A percentile compares a stretch with the other conserved stretches of the same genome.
Conservation (phyloP, 2,329 filamentous ascomycete species). For the Stagonosporopsis rhizophila region DNA sequence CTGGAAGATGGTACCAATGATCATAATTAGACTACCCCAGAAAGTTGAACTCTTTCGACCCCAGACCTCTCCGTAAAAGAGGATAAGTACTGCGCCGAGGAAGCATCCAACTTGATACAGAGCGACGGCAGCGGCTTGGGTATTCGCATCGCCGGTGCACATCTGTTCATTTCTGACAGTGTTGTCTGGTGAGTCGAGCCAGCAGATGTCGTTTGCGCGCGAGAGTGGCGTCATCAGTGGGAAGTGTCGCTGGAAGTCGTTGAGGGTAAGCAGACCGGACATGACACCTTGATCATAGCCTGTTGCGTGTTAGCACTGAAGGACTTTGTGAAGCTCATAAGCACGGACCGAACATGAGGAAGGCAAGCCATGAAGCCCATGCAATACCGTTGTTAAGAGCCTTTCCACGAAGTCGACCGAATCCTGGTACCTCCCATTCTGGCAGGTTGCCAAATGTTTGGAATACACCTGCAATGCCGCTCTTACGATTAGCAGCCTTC, state of each 20-base stretch:
- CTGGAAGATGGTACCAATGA: constrained; percentile 67
- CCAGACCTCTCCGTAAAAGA: constrained; percentile 62
- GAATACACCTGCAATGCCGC: constrained; percentile 9
- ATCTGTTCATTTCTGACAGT: constrained; percentile 18
- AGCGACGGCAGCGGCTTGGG: constrained; percentile 24
- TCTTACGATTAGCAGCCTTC: constrained; percentile 4
- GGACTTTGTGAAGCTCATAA: not conserved
- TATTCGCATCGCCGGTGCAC: constrained; percentile 26
- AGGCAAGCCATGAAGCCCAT: constrained; percentile 32
- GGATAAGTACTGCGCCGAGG: constrained; percentile 43
- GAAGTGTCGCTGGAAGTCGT: constrained; percentile 58
- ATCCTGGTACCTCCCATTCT: constrained; percentile 26
- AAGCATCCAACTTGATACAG: constrained; percentile 51
- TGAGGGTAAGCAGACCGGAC: constrained; percentile 69
- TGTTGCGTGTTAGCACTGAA: not conserved
- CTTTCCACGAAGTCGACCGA: constrained; percentile 20
- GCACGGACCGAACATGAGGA: constrained; percentile 48
- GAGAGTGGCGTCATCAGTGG: constrained; percentile 29
- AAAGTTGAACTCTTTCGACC: constrained; percentile 52
- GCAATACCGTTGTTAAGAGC: constrained; percentile 25
- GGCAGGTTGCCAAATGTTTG: constrained; percentile 24
- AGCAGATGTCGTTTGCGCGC: constrained; percentile 23
- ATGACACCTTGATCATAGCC: constrained; percentile 72
- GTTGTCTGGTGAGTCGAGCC: constrained; percentile 21
- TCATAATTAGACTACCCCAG: constrained; percentile 53